A percentile compares a stretch with the other conserved stretches of the same genome.
These are phyloP conservation scores for Neurospora sp. DNA, from an alignment of 495 filamentous ascomycete genomes.

Conservation along the genomic window DNA sequence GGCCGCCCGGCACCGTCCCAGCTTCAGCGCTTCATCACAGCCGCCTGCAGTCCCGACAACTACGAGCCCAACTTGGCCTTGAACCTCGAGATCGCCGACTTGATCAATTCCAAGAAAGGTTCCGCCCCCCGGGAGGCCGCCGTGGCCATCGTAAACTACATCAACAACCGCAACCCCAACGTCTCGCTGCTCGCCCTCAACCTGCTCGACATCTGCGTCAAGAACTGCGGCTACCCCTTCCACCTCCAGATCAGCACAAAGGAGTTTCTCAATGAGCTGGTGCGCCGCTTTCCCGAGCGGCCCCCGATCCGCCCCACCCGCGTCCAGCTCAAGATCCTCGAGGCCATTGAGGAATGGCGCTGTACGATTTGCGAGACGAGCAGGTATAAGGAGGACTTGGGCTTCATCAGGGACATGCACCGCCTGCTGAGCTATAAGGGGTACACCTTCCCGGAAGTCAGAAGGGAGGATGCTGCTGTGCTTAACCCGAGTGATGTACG, in stretches of 20 bases:
- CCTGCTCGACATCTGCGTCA: slow-evolving; percentile 96
- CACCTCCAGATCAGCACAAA: slow-evolving; percentile 98
- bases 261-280: slow-evolving; percentile 97
- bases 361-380: slow-evolving; percentile 96
- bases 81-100: slow-evolving; percentile 90
- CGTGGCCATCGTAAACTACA: slow-evolving; percentile 82
- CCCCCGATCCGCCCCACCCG: slow-evolving; percentile 76
- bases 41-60: slow-evolving; percentile 91
- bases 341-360: slow-evolving; percentile 97
- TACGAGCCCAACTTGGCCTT: slow-evolving; percentile 95
- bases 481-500: slow-evolving; percentile 95
- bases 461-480: slow-evolving; percentile 89
- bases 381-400: slow-evolving; percentile 91
- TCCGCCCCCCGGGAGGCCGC: slow-evolving; percentile 94
- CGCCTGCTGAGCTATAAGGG: slow-evolving; percentile 91
- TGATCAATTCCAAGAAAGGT: slow-evolving; percentile 97
- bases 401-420: slow-evolving; percentile 97
- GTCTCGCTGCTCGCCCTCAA: slow-evolving; percentile 81
- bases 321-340: slow-evolving; percentile 85
- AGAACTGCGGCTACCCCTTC: slow-evolving; percentile 99
- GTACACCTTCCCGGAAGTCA: slow-evolving; percentile 86
- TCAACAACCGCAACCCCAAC: slow-evolving; percentile 95
- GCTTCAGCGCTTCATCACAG: slow-evolving; percentile 89
- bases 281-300: slow-evolving; percentile 88
- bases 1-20: slow-evolving; percentile 70